phyloP scores from a whole-genome alignment of 1,139 yeast genomes.

The Meyerozyma guilliermondii region DNA sequence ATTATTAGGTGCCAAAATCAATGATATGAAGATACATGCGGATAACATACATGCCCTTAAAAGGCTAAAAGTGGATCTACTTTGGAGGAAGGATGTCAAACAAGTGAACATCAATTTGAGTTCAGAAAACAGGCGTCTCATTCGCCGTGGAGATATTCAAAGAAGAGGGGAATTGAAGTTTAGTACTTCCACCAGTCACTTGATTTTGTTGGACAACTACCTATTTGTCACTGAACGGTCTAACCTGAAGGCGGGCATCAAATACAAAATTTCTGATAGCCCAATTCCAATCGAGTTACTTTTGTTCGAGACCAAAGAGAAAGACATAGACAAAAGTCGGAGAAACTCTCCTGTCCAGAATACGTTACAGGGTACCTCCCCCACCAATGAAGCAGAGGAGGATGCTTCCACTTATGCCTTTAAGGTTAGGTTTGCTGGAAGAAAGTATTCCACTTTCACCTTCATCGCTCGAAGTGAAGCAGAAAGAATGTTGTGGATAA shows the following conservation, averaged over 20 bases:
- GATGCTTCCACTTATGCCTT: slow-evolving; percentile 37
- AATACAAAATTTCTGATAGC: slow-evolving; percentile 44
- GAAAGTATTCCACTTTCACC: slow-evolving; percentile 43
- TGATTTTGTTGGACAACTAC: slow-evolving; percentile 70
- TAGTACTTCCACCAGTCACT: slow-evolving; percentile 44
- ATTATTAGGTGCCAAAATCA: slow-evolving; percentile 34
- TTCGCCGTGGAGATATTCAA: slow-evolving; percentile 55
- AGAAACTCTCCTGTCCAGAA: background rate
- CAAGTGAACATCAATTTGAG: slow-evolving; percentile 47
- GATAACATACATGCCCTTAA: slow-evolving; percentile 48
- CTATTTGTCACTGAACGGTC: slow-evolving; percentile 58
- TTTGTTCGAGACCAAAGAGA: slow-evolving; percentile 46
- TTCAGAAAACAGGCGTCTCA: slow-evolving; percentile 52
- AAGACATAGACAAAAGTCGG: background rate
- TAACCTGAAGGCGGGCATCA: slow-evolving; percentile 16
- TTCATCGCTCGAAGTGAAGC: slow-evolving; percentile 50
- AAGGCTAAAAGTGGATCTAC: slow-evolving; percentile 42
- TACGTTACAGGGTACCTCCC: background rate
- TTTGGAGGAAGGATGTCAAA: slow-evolving; percentile 39
- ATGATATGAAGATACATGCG: slow-evolving; percentile 51
- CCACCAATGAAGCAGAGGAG: slow-evolving; percentile 23
- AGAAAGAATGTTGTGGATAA: slow-evolving; percentile 60
- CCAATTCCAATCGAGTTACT: slow-evolving; percentile 61
- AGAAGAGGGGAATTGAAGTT: slow-evolving; percentile 62
- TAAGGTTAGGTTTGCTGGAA: slow-evolving; percentile 41